These are phyloP conservation scores for Chaetomium fimeti DNA, from an alignment of 495 filamentous ascomycete genomes.

Conservation along the genomic window DNA sequence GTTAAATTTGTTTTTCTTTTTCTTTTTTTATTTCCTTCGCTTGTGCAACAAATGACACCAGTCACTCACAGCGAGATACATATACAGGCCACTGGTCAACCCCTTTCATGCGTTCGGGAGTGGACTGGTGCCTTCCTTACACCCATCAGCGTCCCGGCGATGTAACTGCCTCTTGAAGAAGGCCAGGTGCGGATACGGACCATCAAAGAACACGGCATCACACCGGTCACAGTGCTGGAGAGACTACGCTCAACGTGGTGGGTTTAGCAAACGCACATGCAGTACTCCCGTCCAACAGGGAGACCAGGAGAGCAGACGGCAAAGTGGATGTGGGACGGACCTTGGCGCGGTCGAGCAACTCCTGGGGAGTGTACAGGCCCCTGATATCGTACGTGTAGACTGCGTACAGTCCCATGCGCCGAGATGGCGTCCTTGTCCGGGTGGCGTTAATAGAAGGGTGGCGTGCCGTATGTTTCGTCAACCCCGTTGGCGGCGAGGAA, in stretches of 20 bases:
- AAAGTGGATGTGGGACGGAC: not conserved
- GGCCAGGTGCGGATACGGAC: not conserved
- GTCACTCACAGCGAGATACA: no score
- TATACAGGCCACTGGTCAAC: no score
- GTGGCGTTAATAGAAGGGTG: not conserved
- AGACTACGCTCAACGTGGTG: not conserved
- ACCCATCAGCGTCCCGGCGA: not conserved
- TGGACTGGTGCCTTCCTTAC: not conserved
- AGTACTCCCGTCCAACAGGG: no score
- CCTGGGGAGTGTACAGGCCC: not conserved
- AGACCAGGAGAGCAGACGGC: not conserved
- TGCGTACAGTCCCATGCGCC: not conserved
- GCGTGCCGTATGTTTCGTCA: not conserved
- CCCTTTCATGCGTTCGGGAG: not conserved
- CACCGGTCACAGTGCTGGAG: not conserved
- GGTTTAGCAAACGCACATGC: not conserved
- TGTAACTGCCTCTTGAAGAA: not conserved
- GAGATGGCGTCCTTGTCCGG: not conserved
- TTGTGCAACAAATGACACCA: no score
- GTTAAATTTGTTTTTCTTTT: no score
- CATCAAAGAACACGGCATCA: not conserved
- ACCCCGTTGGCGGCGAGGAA: conserved; percentile 8
- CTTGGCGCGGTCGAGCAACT: not conserved
- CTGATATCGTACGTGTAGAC: not conserved
- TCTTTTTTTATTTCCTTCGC: no score